These are phyloP conservation scores for Alloascoidea africana DNA, from an alignment of 805 yeast species.

Conservation along the genomic window DNA sequence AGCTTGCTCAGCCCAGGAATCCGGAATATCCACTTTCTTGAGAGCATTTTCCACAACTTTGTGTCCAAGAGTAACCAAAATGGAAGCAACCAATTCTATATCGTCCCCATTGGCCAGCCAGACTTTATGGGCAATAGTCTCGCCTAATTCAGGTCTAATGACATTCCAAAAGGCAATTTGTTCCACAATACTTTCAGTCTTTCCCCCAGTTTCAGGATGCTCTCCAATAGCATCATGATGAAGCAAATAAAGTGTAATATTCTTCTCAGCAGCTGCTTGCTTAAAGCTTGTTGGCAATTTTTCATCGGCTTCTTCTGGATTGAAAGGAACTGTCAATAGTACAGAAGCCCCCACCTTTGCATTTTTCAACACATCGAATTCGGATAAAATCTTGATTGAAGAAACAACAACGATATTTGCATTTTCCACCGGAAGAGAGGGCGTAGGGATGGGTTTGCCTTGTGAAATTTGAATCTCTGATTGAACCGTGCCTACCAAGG, in stretches of 20 bases:
- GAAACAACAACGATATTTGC: slow-evolving; percentile 58
- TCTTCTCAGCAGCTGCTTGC: slow-evolving; percentile 31
- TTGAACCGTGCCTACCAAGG: slow-evolving; percentile 63
- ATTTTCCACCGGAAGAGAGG: slow-evolving; percentile 25
- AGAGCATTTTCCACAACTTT: slow-evolving; percentile 13
- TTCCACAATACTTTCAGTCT: slow-evolving; percentile 55
- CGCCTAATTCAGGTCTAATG: slow-evolving; percentile 45
- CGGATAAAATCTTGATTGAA: slow-evolving; percentile 34
- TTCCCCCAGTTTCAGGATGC: slow-evolving; percentile 58
- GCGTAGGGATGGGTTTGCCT: slow-evolving; percentile 15
- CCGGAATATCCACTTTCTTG: slow-evolving; percentile 22
- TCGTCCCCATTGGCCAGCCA: slow-evolving; percentile 72
- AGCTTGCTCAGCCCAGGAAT: slow-evolving; percentile 18
- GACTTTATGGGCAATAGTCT: slow-evolving; percentile 59
- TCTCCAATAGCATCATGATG: slow-evolving; percentile 53
- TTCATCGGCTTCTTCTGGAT: slow-evolving; percentile 16
- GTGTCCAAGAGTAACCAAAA: slow-evolving; percentile 23
- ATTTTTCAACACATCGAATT: slow-evolving; percentile 47
- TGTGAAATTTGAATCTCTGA: slow-evolving; percentile 37
- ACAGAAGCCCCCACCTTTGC: slow-evolving; percentile 41
- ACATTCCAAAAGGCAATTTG: slow-evolving; percentile 74
- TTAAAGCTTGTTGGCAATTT: slow-evolving; percentile 18
- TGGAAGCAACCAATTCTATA: slow-evolving; percentile 60
- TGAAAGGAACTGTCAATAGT: slow-evolving; percentile 25
- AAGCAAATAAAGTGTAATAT: slow-evolving; percentile 36